Percentiles rank a stretch among this genome's conserved stretches.
phyloP scores from a whole-genome alignment of 1,284 basidiomycete genomes.

The Pterulicium gracile region DNA sequence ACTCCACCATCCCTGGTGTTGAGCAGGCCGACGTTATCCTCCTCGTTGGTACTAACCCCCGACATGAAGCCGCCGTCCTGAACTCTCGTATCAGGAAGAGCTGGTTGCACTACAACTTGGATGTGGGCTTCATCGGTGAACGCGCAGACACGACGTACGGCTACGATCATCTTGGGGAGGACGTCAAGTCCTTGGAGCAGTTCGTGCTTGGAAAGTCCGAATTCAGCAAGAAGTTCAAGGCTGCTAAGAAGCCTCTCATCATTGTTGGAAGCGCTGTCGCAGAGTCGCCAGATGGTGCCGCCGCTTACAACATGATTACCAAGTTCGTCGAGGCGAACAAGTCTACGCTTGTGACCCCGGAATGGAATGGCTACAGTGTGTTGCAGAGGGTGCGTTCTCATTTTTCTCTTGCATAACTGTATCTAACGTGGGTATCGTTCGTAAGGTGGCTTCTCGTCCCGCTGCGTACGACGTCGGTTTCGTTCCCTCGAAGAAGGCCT shows the following conservation, averaged over 20 bases:
- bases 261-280: slow-evolving; percentile 84
- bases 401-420: slow-evolving; percentile 3
- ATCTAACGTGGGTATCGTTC: slow-evolving; percentile 2
- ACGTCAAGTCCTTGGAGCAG: slow-evolving; percentile 69
- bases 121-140: slow-evolving; percentile 88
- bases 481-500: slow-evolving; percentile 71
- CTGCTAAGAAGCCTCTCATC: slow-evolving; percentile 89
- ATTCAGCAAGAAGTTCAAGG: slow-evolving; percentile 84
- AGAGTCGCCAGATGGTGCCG: slow-evolving; percentile 83
- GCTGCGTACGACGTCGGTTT: slow-evolving; percentile 96
- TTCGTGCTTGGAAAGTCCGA: slow-evolving; percentile 71
- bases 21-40: slow-evolving; percentile 92
- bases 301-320: slow-evolving; percentile 70
- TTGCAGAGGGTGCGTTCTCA: slow-evolving; percentile 78
- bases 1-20: slow-evolving; percentile 86
- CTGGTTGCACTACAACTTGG: slow-evolving; percentile 79
- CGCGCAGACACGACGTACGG: slow-evolving; percentile 89
- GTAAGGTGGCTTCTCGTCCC: slow-evolving; percentile 79
- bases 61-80: slow-evolving; percentile 95
- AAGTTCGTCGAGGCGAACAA: slow-evolving; percentile 78
- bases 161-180: slow-evolving; percentile 83
- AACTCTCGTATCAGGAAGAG: slow-evolving; percentile 96
- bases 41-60: slow-evolving; percentile 93
- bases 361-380: slow-evolving; percentile 95
- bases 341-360: slow-evolving; percentile 66